These are phyloP conservation scores for Paramecium octaurelia DNA, from an alignment of 73 alveolate genomes.

Conservation along the genomic window DNA sequence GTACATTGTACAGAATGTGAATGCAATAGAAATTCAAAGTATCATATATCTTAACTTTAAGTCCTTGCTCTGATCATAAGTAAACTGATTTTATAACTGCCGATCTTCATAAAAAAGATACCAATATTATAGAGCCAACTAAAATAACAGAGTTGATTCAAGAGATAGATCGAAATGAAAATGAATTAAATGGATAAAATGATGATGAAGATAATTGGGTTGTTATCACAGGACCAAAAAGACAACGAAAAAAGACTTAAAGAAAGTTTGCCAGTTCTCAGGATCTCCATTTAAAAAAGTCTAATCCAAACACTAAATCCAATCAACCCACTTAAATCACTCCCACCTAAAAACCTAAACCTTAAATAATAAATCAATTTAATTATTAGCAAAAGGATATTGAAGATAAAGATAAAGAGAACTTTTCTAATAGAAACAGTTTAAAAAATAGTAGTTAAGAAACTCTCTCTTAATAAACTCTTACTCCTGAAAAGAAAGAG, in stretches of 20 bases:
- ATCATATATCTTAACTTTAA: not conserved
- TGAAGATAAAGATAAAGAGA: not conserved
- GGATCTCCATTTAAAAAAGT: not conserved
- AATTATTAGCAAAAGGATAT: not conserved
- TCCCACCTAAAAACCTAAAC: not conserved
- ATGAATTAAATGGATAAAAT: not conserved
- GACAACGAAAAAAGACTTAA: not conserved
- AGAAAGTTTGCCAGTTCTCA: not conserved
- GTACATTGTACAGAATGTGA: slow-evolving; percentile 10
- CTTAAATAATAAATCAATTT: not conserved
- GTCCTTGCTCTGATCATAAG: not conserved
- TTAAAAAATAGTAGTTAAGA: not conserved
- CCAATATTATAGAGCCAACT: not conserved
- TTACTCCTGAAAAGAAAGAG: not conserved
- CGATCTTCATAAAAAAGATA: not conserved
- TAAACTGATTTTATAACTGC: not conserved
- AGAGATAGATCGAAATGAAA: not conserved
- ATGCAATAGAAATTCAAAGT: not conserved
- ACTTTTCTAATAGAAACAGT: not conserved
- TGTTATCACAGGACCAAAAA: not conserved
- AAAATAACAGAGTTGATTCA: not conserved
- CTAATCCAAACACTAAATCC: not conserved
- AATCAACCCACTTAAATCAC: not conserved
- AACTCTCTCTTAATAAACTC: not conserved
- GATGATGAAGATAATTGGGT: slow-evolving; percentile 1